Conservation (phyloP, 305 asterid genomes). For the Plantago coronopus region DNA sequence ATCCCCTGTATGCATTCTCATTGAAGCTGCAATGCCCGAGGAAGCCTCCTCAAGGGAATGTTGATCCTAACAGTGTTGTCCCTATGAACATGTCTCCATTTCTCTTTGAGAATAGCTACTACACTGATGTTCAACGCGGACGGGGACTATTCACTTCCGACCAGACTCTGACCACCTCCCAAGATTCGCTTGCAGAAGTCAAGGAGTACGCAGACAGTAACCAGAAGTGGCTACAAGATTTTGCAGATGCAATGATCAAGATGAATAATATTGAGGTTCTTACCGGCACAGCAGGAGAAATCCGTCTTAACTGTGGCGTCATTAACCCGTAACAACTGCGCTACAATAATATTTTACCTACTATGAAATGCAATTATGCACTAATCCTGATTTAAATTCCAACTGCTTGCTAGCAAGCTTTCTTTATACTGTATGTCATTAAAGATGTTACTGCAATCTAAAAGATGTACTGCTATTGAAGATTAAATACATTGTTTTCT, state of each 20-base stretch:
- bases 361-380: too few species aligned
- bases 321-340: constrained; percentile 31
- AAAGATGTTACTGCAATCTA: too few species aligned
- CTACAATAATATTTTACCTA: not conserved
- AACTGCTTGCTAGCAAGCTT: too few species aligned
- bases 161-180: constrained; percentile 46
- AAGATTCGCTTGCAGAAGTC: constrained; percentile 41
- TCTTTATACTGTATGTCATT: too few species aligned
- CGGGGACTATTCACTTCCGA: constrained; percentile 65
- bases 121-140: constrained; percentile 34
- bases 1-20: constrained; percentile 32
- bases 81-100: constrained; percentile 58
- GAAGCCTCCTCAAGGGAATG: constrained; percentile 20
- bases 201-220: constrained; percentile 38
- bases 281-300: constrained; percentile 55
- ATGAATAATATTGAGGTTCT: constrained; percentile 63
- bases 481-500: too few species aligned
- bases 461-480: too few species aligned
- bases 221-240: constrained; percentile 42
- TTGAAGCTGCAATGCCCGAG: constrained; percentile 48
- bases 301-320: constrained; percentile 52
- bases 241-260: constrained; percentile 66
- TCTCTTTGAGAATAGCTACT: constrained; percentile 45
- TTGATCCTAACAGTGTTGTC: constrained; percentile 40
- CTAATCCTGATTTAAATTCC: too few species aligned